phyloP scores from a whole-genome alignment of 1,284 basidiomycete species.

The Ceraceosorus guamensis region DNA sequence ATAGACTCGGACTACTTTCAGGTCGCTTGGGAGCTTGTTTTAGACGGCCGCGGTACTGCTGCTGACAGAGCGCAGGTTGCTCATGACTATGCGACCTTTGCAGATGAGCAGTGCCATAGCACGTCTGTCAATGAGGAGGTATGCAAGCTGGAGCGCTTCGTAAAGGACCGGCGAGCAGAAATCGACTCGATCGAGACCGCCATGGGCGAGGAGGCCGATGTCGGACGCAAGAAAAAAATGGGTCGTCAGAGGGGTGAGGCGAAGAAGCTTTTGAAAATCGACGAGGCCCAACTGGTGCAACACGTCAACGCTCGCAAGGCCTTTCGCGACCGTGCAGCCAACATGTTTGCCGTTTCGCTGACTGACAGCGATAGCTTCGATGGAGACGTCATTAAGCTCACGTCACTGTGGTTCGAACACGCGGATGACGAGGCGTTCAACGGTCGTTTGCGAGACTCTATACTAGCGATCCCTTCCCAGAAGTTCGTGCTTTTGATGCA shows the following conservation, averaged over 20 bases:
- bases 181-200: slow-evolving; percentile 59
- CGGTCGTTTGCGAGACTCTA: slow-evolving; percentile 53
- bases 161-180: slow-evolving; percentile 63
- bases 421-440: slow-evolving; percentile 61
- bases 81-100: slow-evolving; percentile 77
- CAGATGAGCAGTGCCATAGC: slow-evolving; percentile 72
- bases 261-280: slow-evolving; percentile 22
- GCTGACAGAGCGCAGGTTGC: slow-evolving; percentile 61
- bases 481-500: slow-evolving; percentile 86
- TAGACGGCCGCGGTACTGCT: slow-evolving; percentile 7
- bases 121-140: slow-evolving; percentile 63
- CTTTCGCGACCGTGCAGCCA: slow-evolving; percentile 68
- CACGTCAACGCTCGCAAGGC: slow-evolving; percentile 43
- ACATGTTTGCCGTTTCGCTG: slow-evolving; percentile 75
- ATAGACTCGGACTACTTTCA: slow-evolving; percentile 68
- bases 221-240: slow-evolving; percentile 12
- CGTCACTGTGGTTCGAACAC: slow-evolving; percentile 85
- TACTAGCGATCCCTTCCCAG: slow-evolving; percentile 67
- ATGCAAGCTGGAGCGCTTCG: slow-evolving; percentile 63
- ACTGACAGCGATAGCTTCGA: slow-evolving; percentile 65
- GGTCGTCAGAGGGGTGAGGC: slow-evolving; percentile 17
- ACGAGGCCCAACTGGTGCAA: slow-evolving; percentile 19
- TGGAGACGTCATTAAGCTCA: slow-evolving; percentile 67
- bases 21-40: slow-evolving; percentile 53
- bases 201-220: slow-evolving; percentile 20